Evolutionary conservation across 148 eudicot species (phyloP).

Genomic region (Linanthus parryae): DNA sequence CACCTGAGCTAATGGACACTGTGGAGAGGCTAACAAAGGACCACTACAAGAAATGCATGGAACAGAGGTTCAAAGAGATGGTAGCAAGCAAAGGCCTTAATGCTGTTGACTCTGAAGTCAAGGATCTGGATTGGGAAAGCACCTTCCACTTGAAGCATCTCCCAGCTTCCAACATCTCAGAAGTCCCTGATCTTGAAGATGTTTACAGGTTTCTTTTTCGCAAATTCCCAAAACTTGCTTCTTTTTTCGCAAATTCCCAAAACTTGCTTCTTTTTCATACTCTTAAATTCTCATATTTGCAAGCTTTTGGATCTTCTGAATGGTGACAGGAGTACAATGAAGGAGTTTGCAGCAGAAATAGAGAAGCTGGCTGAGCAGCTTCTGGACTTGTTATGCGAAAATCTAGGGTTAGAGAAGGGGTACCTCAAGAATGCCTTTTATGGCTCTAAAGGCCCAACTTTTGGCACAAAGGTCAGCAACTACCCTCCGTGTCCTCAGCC

Average conservation of each 20-base stretch:
- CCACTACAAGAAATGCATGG: slow-evolving; percentile 29
- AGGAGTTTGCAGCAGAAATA: slow-evolving; percentile 52
- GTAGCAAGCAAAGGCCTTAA: slow-evolving; percentile 14
- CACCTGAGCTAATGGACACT: slow-evolving; percentile 30
- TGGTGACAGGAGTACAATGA: slow-evolving; percentile 45
- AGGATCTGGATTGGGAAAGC: slow-evolving; percentile 15
- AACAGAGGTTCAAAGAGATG: slow-evolving; percentile 18
- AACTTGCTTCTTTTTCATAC: too few relatives aligned
- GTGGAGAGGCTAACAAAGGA: slow-evolving; percentile 31
- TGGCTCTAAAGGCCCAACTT: slow-evolving; percentile 62
- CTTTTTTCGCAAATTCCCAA: too few relatives aligned
- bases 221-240: too few relatives aligned
- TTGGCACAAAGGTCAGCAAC: slow-evolving; percentile 81
- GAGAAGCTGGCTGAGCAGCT: slow-evolving; percentile 59
- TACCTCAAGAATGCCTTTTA: slow-evolving; percentile 57
- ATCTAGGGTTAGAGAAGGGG: slow-evolving; percentile 64
- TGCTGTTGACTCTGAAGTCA: not conserved
- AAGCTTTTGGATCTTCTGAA: too few relatives aligned
- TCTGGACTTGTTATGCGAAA: slow-evolving; percentile 65
- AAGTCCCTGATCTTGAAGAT: slow-evolving; percentile 11
- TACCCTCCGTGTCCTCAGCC: slow-evolving; percentile 84
- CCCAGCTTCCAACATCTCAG: slow-evolving; percentile 11
- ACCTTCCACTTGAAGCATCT: slow-evolving; percentile 11
- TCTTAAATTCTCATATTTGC: too few relatives aligned
- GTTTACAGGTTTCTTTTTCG: slow-evolving; percentile 9